phyloP scores from a whole-genome alignment of 2,329 filamentous ascomycete species.

The Penicillium sp. region DNA sequence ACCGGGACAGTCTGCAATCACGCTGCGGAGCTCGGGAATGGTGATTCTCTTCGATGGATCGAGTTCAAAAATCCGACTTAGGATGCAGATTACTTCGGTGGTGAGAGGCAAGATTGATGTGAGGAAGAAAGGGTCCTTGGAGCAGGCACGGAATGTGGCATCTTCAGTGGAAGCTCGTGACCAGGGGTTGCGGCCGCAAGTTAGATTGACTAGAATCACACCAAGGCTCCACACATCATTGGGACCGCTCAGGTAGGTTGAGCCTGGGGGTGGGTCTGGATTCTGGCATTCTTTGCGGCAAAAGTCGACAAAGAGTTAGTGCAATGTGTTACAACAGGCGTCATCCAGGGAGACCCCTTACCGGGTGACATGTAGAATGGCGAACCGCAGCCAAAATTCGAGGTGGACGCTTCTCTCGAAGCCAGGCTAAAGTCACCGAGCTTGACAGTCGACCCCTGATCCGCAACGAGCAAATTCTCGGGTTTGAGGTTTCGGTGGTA shows the following conservation, averaged over 20 bases:
- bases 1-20: neutral
- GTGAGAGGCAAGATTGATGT: neutral
- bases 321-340: neutral
- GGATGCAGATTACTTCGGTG: neutral
- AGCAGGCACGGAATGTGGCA: neutral
- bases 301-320: neutral
- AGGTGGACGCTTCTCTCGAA: neutral
- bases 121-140: neutral
- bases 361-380: slow-evolving; percentile 1
- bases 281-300: neutral
- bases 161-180: neutral
- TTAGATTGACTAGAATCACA: neutral
- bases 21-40: neutral
- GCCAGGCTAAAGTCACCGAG: neutral
- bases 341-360: neutral
- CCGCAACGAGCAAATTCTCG: neutral
- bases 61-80: neutral
- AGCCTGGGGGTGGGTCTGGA: neutral
- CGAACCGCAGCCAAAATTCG: neutral
- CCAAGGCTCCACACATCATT: slow-evolving; percentile 1
- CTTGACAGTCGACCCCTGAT: neutral
- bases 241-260: neutral
- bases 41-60: neutral
- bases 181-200: neutral
- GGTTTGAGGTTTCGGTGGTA: neutral